phyloP scores from a whole-genome alignment of 768 basidiomycete species.

The Leccinum boreale region DNA sequence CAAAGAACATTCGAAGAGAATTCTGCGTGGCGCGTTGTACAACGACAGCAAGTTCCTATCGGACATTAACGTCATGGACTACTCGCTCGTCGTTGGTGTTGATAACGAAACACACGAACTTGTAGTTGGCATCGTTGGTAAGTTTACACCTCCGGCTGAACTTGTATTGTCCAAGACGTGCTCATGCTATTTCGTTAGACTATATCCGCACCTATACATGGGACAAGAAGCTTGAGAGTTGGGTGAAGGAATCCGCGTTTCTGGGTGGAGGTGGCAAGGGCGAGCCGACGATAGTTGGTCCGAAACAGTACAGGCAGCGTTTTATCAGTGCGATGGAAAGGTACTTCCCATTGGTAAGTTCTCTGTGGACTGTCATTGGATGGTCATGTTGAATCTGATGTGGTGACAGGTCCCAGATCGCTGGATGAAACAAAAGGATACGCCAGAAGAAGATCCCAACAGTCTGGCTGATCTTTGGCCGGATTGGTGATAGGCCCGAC shows the following conservation, averaged over 20 bases:
- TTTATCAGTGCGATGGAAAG: conserved; percentile 88
- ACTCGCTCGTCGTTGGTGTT: conserved; percentile 94
- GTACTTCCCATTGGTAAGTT: conserved; percentile 77
- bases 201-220: conserved; percentile 95
- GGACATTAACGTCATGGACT: conserved; percentile 96
- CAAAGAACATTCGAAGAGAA: conserved; percentile 94
- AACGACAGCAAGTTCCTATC: conserved; percentile 96
- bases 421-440: conserved; percentile 86
- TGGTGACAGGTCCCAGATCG: conserved; percentile 71
- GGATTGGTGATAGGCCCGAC: conserved; percentile 45
- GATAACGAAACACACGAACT: conserved; percentile 85
- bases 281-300: conserved; percentile 95
- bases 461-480: conserved; percentile 58
- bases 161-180: neutral
- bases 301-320: conserved; percentile 88
- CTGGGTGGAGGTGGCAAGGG: conserved; percentile 79
- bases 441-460: conserved; percentile 69
- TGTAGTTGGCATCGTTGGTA: conserved; percentile 96
- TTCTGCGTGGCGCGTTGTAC: conserved; percentile 83
- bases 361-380: neutral
- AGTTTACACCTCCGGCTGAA: conserved; percentile 29
- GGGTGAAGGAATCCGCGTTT: conserved; percentile 95
- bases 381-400: conserved; percentile 1
- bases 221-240: conserved; percentile 98
- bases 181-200: conserved; percentile 44